Conservation (phyloP, 1,284 basidiomycete genomes). For the Moesziomyces aphidis region DNA sequence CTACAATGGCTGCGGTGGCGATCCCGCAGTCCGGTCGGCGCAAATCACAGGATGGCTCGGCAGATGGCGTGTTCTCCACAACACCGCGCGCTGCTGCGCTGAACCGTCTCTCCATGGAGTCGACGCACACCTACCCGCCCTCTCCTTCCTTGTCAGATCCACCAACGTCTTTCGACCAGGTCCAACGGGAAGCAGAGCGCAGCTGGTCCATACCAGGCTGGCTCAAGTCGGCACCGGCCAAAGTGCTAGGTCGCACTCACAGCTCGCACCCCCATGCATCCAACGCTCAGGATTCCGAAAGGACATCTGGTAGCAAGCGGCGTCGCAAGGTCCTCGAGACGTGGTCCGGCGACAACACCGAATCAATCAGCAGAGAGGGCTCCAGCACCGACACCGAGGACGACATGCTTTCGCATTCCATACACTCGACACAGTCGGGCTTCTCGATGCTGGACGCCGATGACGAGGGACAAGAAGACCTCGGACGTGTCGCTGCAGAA, state of each 20-base stretch:
- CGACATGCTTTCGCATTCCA: slow-evolving; percentile 30
- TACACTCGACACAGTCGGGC: slow-evolving; percentile 30
- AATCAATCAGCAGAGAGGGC: slow-evolving; percentile 18
- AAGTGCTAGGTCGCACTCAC: slow-evolving; percentile 24
- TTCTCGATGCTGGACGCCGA: slow-evolving; percentile 47
- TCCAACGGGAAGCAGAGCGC: slow-evolving; percentile 44
- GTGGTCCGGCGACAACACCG: slow-evolving; percentile 30
- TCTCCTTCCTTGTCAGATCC: slow-evolving; percentile 36
- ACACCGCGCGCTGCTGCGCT: slow-evolving; percentile 31
- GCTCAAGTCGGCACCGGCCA: slow-evolving; percentile 39
- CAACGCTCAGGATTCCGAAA: not conserved
- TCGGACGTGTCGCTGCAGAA: slow-evolving; percentile 17
- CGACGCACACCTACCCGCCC: slow-evolving; percentile 43
- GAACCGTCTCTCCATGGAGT: slow-evolving; percentile 38
- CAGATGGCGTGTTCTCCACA: slow-evolving; percentile 20
- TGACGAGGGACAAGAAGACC: slow-evolving; percentile 17
- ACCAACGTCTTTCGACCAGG: slow-evolving; percentile 31
- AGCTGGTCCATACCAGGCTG: slow-evolving; percentile 47
- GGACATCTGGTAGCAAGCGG: not conserved
- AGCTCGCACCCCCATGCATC: slow-evolving; percentile 1
- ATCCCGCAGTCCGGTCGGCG: slow-evolving; percentile 16
- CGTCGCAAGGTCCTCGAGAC: slow-evolving; percentile 42
- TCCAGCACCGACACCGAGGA: slow-evolving; percentile 36
- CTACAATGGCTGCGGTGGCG: slow-evolving; percentile 12
- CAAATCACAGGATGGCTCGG: slow-evolving; percentile 21